Evolutionary conservation across 169 alveolate species (phyloP).

Genomic region (Cyclospora cayetanensis): DNA sequence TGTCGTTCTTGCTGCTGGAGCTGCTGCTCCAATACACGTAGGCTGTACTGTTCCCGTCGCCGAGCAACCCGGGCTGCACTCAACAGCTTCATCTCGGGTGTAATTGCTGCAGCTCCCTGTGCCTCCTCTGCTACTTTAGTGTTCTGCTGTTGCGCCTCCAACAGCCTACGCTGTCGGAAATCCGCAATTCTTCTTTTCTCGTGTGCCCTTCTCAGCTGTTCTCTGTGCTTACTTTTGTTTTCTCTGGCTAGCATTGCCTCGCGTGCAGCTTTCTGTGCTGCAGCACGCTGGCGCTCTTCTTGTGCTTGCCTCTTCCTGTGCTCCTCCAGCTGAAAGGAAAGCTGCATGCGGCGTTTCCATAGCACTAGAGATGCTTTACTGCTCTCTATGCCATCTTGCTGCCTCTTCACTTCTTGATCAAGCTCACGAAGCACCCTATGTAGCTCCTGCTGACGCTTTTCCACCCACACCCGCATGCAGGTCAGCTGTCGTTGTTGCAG

Average conservation of each 20-base stretch:
- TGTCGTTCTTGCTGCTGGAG: conserved; percentile 5
- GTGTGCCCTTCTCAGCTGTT: neutral
- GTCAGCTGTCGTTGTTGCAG: neutral
- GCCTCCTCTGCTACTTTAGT: neutral
- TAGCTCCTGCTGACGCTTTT: neutral
- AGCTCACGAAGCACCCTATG: neutral
- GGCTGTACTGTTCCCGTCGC: conserved; percentile 38
- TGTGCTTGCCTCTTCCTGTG: neutral
- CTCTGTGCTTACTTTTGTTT: neutral
- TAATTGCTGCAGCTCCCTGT: neutral
- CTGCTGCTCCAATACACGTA: neutral
- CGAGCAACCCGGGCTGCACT: conserved; percentile 15
- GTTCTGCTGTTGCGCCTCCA: conserved; percentile 3
- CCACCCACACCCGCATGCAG: neutral
- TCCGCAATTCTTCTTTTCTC: neutral
- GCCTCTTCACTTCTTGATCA: neutral
- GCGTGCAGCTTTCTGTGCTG: neutral
- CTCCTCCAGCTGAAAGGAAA: neutral
- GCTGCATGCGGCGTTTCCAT: neutral
- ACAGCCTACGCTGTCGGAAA: neutral
- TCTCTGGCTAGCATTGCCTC: neutral
- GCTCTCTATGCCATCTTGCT: neutral
- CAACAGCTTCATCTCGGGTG: neutral
- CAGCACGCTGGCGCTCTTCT: neutral
- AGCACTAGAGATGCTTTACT: neutral